Conservation (phyloP, 1,284 basidiomycete genomes). For the Malassezia brasiliensis region DNA sequence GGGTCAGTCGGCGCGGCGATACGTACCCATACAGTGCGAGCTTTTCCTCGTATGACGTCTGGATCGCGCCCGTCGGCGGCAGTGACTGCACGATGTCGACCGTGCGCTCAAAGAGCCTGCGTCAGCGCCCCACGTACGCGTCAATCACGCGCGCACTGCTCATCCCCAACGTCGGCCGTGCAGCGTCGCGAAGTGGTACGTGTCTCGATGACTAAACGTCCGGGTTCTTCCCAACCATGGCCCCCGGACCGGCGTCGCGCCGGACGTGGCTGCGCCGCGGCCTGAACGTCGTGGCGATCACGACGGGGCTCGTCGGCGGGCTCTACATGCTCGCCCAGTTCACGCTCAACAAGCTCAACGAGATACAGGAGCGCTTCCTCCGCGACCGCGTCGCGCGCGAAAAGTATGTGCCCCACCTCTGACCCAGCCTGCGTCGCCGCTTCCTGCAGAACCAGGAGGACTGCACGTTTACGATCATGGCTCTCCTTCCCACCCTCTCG, state of each 20-base stretch:
- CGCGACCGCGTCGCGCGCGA: conserved; percentile 62
- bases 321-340: conserved; percentile 63
- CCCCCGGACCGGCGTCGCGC: neutral
- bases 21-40: conserved; percentile 76
- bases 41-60: conserved; percentile 94
- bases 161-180: conserved; percentile 21
- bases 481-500: conserved; percentile 66
- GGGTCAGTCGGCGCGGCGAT: neutral
- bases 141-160: conserved; percentile 45
- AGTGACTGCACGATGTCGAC: conserved; percentile 82
- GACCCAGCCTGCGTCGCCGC: conserved; percentile 56
- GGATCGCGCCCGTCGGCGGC: conserved; percentile 87
- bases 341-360: conserved; percentile 59
- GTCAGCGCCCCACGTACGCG: conserved; percentile 20
- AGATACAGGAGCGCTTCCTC: conserved; percentile 61
- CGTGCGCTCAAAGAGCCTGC: conserved; percentile 74
- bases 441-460: conserved; percentile 76
- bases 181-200: neutral
- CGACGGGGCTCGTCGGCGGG: conserved; percentile 56
- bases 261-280: conserved; percentile 16
- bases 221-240: conserved; percentile 7
- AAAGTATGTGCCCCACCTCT: conserved; percentile 54
- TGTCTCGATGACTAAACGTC: neutral
- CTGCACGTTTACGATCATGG: conserved; percentile 67
- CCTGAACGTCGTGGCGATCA: conserved; percentile 35